Base-by-base conservation (phyloP, 495 filamentous ascomycete species). In the Penicillium macrosclerotiorum region DNA sequence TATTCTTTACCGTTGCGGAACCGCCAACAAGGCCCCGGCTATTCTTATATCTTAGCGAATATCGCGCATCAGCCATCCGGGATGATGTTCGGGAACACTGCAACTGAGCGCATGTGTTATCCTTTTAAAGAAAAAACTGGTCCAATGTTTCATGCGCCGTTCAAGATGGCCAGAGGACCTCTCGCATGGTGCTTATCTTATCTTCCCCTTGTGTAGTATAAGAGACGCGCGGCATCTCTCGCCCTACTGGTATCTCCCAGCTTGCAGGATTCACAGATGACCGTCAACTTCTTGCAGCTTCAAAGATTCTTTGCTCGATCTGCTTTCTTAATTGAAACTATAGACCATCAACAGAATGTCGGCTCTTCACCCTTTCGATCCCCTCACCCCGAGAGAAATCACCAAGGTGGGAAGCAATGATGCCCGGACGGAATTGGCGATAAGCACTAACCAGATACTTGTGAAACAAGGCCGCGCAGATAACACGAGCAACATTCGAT, bases 41-140 rank as follows among this genome's bases (percentile, higher is more conserved):
- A 55, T 49, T 37, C 56, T 56, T 59, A 55, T 59, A 59, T 42
- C 37, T 59, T 59, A 51, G 47, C 42, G 54, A 45, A 51, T 46
- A 51, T 46, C 40, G 41, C 44, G 51, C 40, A 49, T 44, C 31
- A 3, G n/a, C 5, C 22, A 4, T 29, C 33, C 26, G 16, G 8
- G 17, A n/a, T 12, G 24, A 13, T 16, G 1, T 24, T 24, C 11
- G 14, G n/a, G 35, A 37, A 24, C 11, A 27, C 25, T 27, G 25
- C 24, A 37, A 22, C 35, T 17, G 24, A 37, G 24, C 34, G 43
- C 33, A 24, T 37, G n/a, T 3, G 13, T 30, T 2, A 30, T 46
- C 8, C 7, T 13, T 14, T 5, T 2, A 11, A 17, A 23, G 13
- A 5, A 7, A 17, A 18, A 34, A 13, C 18, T 5, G 17, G 8